Percentiles rank a stretch among this genome's conserved stretches.
Evolutionary conservation across 495 filamentous ascomycete species (phyloP).

Genomic region (Aspergillus diversus): DNA sequence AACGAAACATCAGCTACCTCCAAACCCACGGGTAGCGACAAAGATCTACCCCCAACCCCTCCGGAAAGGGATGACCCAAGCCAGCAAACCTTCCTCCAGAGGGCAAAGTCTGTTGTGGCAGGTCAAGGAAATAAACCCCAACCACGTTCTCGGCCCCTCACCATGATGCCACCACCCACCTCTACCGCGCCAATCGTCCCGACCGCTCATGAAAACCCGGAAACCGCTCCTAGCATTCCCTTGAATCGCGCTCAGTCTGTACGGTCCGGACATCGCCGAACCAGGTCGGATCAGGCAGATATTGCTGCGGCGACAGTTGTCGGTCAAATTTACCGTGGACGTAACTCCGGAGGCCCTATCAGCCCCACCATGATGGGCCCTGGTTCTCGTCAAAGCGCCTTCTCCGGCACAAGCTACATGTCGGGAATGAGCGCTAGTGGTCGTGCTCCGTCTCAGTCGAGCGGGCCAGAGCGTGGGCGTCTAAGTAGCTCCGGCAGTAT

Average conservation of each 20-base stretch:
- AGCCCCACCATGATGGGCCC: conserved; percentile 55
- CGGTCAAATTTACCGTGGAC: conserved; percentile 81
- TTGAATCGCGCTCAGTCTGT: conserved; percentile 67
- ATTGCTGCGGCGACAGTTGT: conserved; percentile 69
- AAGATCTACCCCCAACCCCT: conserved; percentile 84
- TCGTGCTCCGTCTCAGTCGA: conserved; percentile 51
- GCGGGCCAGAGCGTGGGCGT: conserved; percentile 45
- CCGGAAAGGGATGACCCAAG: conserved; percentile 58
- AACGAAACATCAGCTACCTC: conserved; percentile 48
- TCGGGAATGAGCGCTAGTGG: conserved; percentile 53
- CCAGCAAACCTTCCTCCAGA: conserved; percentile 67
- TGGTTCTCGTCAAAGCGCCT: conserved; percentile 50
- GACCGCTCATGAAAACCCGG: conserved; percentile 64
- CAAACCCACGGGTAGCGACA: conserved; percentile 55
- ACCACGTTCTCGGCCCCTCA: conserved; percentile 65
- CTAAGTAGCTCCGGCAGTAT: conserved; percentile 63
- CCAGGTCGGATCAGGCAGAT: conserved; percentile 70
- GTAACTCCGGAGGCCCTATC: conserved; percentile 59
- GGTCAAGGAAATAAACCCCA: conserved; percentile 42
- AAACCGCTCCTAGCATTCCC: conserved; percentile 84
- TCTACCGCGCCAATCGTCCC: conserved; percentile 16
- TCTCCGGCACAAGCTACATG: conserved; percentile 47
- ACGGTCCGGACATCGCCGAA: conserved; percentile 59
- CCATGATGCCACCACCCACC: conserved; percentile 56
- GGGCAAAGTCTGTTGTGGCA: conserved; percentile 73